A percentile compares a stretch with the other conserved stretches of the same genome.
Evolutionary conservation across 768 basidiomycete genomes (phyloP).

Genomic region (Leucocoprinus leucothites): DNA sequence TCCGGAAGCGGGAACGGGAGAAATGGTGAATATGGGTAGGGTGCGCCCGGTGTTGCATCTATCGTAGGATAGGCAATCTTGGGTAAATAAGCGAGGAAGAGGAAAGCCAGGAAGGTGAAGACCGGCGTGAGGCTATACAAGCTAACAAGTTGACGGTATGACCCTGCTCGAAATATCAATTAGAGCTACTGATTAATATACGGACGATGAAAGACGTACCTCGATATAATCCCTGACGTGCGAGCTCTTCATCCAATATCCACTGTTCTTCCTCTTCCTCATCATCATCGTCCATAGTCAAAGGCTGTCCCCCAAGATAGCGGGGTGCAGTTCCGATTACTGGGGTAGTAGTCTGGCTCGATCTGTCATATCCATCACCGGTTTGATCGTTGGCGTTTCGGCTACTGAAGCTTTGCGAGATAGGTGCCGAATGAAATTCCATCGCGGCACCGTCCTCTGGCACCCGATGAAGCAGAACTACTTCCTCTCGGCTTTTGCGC

Average conservation of each 20-base stretch:
- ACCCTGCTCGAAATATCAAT: conserved; percentile 40
- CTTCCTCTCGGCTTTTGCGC: conserved; percentile 16
- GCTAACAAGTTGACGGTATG: conserved; percentile 52
- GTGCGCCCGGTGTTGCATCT: conserved; percentile 18
- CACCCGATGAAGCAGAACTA: conserved; percentile 27
- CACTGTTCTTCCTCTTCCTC: conserved; percentile 35
- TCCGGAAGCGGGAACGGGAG: conserved; percentile 66
- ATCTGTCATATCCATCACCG: not conserved
- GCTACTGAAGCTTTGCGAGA: not conserved
- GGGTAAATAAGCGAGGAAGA: conserved; percentile 49
- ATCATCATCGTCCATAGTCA: conserved; percentile 22
- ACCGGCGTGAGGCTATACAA: conserved; percentile 61
- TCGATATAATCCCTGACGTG: conserved; percentile 28
- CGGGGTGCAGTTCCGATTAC: not conserved
- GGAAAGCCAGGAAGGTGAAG: conserved; percentile 46
- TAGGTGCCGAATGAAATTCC: conserved; percentile 11
- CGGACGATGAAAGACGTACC: conserved; percentile 15
- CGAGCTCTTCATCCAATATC: conserved; percentile 30
- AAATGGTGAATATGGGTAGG: conserved; percentile 38
- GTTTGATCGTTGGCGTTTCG: not conserved
- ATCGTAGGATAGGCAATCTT: conserved; percentile 42
- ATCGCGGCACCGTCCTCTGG: conserved; percentile 32
- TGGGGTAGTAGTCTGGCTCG: not conserved
- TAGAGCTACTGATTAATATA: conserved; percentile 10
- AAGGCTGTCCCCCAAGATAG: conserved; percentile 17